phyloP scores from a whole-genome alignment of 441 rosid species.

The Rhodomyrtus psidioides region DNA sequence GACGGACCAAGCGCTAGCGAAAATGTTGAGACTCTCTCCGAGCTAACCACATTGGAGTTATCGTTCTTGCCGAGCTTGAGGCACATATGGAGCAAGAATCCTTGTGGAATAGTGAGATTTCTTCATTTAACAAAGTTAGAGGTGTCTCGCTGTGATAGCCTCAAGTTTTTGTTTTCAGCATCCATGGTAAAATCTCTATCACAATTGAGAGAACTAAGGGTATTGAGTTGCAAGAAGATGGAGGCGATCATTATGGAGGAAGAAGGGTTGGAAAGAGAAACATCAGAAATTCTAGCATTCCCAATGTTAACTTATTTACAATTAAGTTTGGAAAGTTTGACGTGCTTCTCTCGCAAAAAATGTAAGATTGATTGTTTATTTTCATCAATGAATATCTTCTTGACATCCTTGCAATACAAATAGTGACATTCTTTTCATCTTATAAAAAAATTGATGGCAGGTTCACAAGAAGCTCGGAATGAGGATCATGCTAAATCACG shows the following conservation, averaged over 20 bases:
- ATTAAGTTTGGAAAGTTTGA: rapidly evolving
- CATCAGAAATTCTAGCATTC: neutral
- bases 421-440: neutral
- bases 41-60: neutral
- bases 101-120: neutral
- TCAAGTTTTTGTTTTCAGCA: neutral
- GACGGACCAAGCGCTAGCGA: rapidly evolving
- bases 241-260: neutral
- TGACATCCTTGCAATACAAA: neutral
- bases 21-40: neutral
- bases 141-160: rapidly evolving
- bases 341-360: neutral
- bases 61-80: neutral
- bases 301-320: rapidly evolving
- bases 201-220: rapidly evolving
- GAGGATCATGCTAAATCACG: neutral
- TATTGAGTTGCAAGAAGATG: rapidly evolving
- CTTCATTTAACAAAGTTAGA: neutral
- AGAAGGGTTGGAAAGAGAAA: neutral
- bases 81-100: neutral
- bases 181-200: neutral
- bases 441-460: neutral
- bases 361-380: neutral
- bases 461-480: neutral
- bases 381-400: neutral